Evolutionary conservation across 2,329 filamentous ascomycete species (phyloP).

Genomic region (Ceratocystis destructans): DNA sequence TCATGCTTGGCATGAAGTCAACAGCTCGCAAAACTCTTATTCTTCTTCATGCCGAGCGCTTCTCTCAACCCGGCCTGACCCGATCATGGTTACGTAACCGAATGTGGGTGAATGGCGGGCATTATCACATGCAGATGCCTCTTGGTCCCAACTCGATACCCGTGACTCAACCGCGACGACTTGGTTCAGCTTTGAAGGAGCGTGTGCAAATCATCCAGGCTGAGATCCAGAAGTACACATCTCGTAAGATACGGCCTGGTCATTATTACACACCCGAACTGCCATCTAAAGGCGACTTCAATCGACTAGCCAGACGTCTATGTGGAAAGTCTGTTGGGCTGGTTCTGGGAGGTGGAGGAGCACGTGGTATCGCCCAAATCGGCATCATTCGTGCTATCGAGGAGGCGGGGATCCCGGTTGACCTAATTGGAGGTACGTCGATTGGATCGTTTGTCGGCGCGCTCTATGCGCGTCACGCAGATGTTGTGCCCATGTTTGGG

Average conservation of each 20-base stretch:
- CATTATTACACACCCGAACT: conserved; percentile 84
- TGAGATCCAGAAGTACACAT: conserved; percentile 97
- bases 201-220: conserved; percentile 88
- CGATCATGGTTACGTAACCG: conserved; percentile 82
- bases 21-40: conserved; percentile 90
- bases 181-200: conserved; percentile 78
- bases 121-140: conserved; percentile 90
- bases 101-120: conserved; percentile 95
- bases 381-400: conserved; percentile 91
- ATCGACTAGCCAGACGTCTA: conserved; percentile 74
- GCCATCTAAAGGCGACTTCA: conserved; percentile 92
- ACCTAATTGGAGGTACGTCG: conserved; percentile 88
- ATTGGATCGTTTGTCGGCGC: conserved; percentile 94
- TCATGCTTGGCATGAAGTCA: conserved; percentile 92
- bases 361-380: conserved; percentile 80
- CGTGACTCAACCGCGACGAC: conserved; percentile 43
- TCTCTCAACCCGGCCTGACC: conserved; percentile 71
- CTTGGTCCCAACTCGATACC: conserved; percentile 13
- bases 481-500: conserved; percentile 93
- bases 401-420: conserved; percentile 90
- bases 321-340: conserved; percentile 91
- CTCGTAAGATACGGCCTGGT: conserved; percentile 73
- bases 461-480: conserved; percentile 87
- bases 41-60: conserved; percentile 75
- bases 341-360: conserved; percentile 86